phyloP scores from a whole-genome alignment of 768 basidiomycete species.

The Kwoniella dendrophila region DNA sequence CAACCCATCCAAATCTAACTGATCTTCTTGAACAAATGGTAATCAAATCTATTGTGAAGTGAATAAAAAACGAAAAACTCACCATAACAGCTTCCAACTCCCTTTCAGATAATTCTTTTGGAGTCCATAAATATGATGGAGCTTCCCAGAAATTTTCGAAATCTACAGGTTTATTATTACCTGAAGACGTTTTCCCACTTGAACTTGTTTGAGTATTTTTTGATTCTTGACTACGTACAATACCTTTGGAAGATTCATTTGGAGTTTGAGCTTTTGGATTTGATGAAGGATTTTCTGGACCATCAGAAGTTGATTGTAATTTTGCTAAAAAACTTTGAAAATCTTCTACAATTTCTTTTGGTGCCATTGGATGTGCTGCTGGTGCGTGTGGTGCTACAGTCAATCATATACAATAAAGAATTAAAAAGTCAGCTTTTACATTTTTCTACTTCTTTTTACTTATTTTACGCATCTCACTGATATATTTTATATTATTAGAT shows the following conservation, averaged over 20 bases:
- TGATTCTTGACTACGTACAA: slow-evolving; percentile 9
- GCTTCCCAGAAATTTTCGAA: slow-evolving; percentile 56
- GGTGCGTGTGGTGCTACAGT: slow-evolving; percentile 53
- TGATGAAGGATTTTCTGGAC: slow-evolving; percentile 30
- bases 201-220: background rate
- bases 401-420: background rate
- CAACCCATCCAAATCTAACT: no score
- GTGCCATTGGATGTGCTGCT: slow-evolving; percentile 52
- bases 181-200: background rate
- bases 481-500: background rate
- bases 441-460: no score
- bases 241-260: slow-evolving; percentile 20
- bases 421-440: background rate
- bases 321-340: slow-evolving; percentile 55
- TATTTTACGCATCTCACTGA: background rate
- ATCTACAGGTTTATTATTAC: slow-evolving; percentile 46
- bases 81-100: slow-evolving; percentile 57
- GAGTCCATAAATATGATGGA: slow-evolving; percentile 48
- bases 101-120: slow-evolving; percentile 45
- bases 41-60: no score
- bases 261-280: slow-evolving; percentile 44
- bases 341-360: slow-evolving; percentile 45
- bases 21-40: no score
- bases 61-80: slow-evolving; percentile 25
- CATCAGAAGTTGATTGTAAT: slow-evolving; percentile 46